A percentile compares a stretch with the other conserved stretches of the same genome.
Evolutionary conservation across 495 filamentous ascomycete genomes (phyloP).

Genomic region (Aspergillus baeticus): DNA sequence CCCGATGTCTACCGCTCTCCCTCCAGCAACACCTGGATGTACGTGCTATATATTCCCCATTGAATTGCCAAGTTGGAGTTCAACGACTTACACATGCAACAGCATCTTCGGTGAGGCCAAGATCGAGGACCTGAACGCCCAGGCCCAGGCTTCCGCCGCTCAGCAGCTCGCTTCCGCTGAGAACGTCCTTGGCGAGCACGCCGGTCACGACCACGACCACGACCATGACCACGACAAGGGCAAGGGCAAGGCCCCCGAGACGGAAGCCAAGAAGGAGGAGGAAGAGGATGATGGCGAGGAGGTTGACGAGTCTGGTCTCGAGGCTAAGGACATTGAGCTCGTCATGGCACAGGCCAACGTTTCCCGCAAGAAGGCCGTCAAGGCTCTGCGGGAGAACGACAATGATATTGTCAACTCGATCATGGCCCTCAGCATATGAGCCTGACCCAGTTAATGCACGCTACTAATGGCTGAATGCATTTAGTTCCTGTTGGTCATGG

Average conservation of each 20-base stretch:
- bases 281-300: conserved; percentile 96
- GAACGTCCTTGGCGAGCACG: conserved; percentile 78
- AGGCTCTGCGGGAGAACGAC: conserved; percentile 97
- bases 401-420: conserved; percentile 99
- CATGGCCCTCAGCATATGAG: conserved; percentile 97
- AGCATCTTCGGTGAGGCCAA: conserved; percentile 99
- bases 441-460: conserved; percentile 10
- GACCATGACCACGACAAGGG: conserved; percentile 55
- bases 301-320: conserved; percentile 87
- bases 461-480: conserved; percentile 22
- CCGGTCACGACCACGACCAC: conserved; percentile 72
- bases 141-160: conserved; percentile 89
- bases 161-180: conserved; percentile 81
- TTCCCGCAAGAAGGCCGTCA: conserved; percentile 95
- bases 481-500: conserved; percentile 24
- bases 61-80: background rate
- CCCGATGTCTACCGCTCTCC: conserved; percentile 99
- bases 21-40: conserved; percentile 99
- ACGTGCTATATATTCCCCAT: conserved; percentile 38
- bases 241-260: conserved; percentile 74
- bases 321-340: conserved; percentile 98
- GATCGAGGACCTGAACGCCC: conserved; percentile 98
- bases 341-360: conserved; percentile 98
- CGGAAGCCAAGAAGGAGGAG: conserved; percentile 75
- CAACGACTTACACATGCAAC: conserved; percentile 21